Conservation (phyloP, 306 rosid genomes). For the Quercus glauca region DNA sequence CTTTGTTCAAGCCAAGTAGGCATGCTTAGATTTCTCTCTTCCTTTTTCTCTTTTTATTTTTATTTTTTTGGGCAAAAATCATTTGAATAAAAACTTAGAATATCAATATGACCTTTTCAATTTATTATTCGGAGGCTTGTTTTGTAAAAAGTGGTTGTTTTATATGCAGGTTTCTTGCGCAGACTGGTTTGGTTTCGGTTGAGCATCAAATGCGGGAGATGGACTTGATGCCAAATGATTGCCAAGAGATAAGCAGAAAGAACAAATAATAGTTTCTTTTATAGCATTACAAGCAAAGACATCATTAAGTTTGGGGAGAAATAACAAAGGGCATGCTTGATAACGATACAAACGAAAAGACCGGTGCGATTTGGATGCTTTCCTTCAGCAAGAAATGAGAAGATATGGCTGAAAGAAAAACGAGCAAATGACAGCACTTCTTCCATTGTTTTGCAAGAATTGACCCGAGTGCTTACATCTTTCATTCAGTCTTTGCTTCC, state of each 20-base stretch:
- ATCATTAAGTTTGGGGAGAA: conserved; percentile 15
- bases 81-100: not conserved
- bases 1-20: not conserved
- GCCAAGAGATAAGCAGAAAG: conserved; percentile 37
- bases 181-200: conserved; percentile 79
- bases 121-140: conserved; percentile 3
- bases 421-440: conserved; percentile 1
- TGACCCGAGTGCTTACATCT: conserved; percentile 2
- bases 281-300: conserved; percentile 24
- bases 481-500: conserved; percentile 38
- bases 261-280: conserved; percentile 23
- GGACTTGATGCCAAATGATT: conserved; percentile 46
- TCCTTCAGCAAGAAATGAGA: conserved; percentile 13
- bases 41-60: too few relatives aligned
- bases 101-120: not conserved
- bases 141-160: conserved; percentile 4
- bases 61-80: not conserved
- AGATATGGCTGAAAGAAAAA: conserved; percentile 2
- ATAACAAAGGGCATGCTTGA: conserved; percentile 11
- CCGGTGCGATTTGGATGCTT: not conserved
- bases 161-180: conserved; percentile 72
- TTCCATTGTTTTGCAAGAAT: conserved; percentile 15
- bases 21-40: not conserved
- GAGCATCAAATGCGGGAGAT: conserved; percentile 86
- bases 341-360: not conserved